Conservation (phyloP, 1,284 basidiomycete genomes). For the Tetrapyrgos nigripes region DNA sequence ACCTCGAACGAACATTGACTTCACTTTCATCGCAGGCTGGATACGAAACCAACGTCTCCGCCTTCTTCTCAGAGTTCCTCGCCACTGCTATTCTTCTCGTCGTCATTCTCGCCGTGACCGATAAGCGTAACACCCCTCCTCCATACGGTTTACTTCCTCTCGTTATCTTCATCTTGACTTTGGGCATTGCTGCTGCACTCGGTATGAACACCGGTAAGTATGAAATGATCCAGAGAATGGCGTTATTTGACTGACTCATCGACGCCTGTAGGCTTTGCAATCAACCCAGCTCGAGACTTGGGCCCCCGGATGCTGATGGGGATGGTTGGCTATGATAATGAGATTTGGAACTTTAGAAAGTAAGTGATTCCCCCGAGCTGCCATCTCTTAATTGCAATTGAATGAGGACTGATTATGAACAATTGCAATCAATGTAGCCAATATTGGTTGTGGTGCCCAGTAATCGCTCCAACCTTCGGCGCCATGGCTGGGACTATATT, state of each 20-base stretch:
- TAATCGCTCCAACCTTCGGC: conserved; percentile 42
- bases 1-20: background rate
- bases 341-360: conserved; percentile 37
- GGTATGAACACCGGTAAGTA: conserved; percentile 42
- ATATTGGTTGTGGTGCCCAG: conserved; percentile 59
- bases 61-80: conserved; percentile 44
- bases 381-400: too few relatives aligned
- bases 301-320: conserved; percentile 54
- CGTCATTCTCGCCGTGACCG: conserved; percentile 36
- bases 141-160: conserved; percentile 43
- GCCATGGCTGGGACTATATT: conserved; percentile 40
- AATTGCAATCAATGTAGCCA: conserved; percentile 30
- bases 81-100: conserved; percentile 42
- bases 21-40: conserved; percentile 22
- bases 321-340: conserved; percentile 51
- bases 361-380: conserved; percentile 8
- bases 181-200: conserved; percentile 43
- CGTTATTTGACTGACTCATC: background rate
- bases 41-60: conserved; percentile 32
- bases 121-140: conserved; percentile 39
- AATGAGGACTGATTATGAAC: conserved; percentile 7
- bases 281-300: conserved; percentile 58
- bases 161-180: conserved; percentile 43
- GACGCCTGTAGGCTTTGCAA: conserved; percentile 42
- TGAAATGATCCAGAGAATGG: background rate